Evolutionary conservation across 371 early-diverging fungal genomes (phyloP).

Genomic region (Capillidium heterosporum): DNA sequence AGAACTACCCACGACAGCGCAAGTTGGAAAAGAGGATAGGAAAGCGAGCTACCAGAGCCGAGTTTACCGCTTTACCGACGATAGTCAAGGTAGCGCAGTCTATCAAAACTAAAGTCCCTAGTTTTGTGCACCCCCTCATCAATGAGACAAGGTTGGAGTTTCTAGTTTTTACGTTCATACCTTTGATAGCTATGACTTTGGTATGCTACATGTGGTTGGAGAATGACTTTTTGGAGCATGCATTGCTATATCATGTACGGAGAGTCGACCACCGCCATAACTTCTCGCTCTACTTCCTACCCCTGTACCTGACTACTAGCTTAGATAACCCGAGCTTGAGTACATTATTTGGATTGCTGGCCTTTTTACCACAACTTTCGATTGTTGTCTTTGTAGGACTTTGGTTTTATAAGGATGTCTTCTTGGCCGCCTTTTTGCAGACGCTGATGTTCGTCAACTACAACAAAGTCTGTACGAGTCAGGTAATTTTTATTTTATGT

Average conservation of each 20-base stretch:
- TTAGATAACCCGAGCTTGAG: background rate
- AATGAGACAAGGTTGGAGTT: background rate
- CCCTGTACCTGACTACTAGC: constrained; percentile 61
- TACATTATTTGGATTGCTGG: constrained; percentile 18
- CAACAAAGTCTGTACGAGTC: constrained; percentile 96
- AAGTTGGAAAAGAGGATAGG: constrained; percentile 7
- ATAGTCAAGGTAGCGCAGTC: background rate
- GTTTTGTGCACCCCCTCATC: background rate
- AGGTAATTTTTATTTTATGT: constrained; percentile 28
- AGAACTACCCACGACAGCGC: constrained; percentile 9
- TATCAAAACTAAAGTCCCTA: background rate
- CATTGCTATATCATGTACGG: constrained; percentile 83
- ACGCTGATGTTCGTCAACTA: constrained; percentile 89
- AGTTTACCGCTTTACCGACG: background rate
- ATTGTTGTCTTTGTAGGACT: constrained; percentile 37
- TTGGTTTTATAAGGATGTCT: constrained; percentile 57
- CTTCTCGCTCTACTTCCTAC: constrained; percentile 89
- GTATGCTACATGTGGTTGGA: constrained; percentile 28
- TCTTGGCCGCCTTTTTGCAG: constrained; percentile 75
- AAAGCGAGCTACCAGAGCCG: background rate
- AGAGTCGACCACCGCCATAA: constrained; percentile 97
- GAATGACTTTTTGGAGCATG: constrained; percentile 68
- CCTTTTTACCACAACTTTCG: constrained; percentile 60
- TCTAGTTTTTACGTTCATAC: background rate
- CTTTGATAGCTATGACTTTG: background rate